Conservation (phyloP, 2,329 filamentous ascomycete genomes). For the Apiospora koreana region DNA sequence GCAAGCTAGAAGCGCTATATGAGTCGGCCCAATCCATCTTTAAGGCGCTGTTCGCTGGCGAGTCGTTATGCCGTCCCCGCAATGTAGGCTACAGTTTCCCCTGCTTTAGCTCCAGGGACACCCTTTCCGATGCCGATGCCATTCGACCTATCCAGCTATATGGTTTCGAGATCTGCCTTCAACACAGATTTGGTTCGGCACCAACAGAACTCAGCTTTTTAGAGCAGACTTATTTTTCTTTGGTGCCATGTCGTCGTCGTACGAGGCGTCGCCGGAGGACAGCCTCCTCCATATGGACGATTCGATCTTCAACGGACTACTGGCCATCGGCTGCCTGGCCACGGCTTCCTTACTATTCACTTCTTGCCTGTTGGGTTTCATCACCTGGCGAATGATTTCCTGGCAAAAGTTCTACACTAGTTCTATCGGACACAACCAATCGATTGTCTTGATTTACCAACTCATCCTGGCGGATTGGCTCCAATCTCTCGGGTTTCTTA, state of each 20-base stretch:
- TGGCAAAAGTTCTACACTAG: slow-evolving; percentile 35
- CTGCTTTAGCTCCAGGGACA: neutral
- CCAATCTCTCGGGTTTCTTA: slow-evolving; percentile 49
- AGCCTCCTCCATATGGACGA: slow-evolving; percentile 23
- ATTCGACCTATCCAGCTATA: neutral
- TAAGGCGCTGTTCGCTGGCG: neutral
- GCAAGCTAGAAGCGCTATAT: neutral
- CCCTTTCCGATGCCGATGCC: neutral
- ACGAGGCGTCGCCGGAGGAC: slow-evolving; percentile 9
- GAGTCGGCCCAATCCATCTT: neutral
- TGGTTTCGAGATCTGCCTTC: neutral
- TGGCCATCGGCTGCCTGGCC: slow-evolving; percentile 45
- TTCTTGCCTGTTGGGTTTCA: slow-evolving; percentile 40
- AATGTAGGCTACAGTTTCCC: neutral
- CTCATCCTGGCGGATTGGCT: slow-evolving; percentile 53
- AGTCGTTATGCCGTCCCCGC: neutral
- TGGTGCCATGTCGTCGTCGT: neutral
- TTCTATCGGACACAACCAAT: slow-evolving; percentile 44
- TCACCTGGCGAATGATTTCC: slow-evolving; percentile 47
- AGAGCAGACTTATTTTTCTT: neutral
- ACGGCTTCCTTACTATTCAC: slow-evolving; percentile 48
- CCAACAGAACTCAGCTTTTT: neutral
- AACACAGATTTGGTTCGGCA: neutral
- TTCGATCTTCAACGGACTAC: slow-evolving; percentile 35
- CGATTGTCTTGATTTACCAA: slow-evolving; percentile 56